Conservation (phyloP, 805 yeast species). For the Ogataea pini region DNA sequence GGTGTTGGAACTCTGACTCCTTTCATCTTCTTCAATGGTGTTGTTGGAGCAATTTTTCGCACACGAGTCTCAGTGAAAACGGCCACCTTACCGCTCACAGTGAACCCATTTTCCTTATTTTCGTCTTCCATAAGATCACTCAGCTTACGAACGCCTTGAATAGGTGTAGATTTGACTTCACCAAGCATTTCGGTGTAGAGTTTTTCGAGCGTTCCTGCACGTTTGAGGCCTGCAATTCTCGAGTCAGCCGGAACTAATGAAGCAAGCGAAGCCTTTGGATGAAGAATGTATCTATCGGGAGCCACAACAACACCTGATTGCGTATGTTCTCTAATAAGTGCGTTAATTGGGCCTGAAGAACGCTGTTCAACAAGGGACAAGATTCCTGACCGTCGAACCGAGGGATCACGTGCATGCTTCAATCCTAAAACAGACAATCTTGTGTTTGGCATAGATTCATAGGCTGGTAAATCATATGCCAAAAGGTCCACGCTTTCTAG, state of each 20-base stretch:
- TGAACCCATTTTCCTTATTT: slow-evolving; percentile 41
- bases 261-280: slow-evolving; percentile 38
- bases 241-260: slow-evolving; percentile 24
- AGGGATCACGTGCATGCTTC: slow-evolving; percentile 40
- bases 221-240: not conserved
- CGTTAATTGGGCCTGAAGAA: slow-evolving; percentile 27
- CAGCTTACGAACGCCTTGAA: slow-evolving; percentile 34
- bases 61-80: slow-evolving; percentile 50
- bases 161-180: slow-evolving; percentile 35
- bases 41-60: slow-evolving; percentile 55
- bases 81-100: slow-evolving; percentile 50
- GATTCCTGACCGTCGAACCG: slow-evolving; percentile 43
- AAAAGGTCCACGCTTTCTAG: slow-evolving; percentile 24
- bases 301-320: slow-evolving; percentile 7
- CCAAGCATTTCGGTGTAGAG: slow-evolving; percentile 29
- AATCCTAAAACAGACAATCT: slow-evolving; percentile 41
- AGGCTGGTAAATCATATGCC: slow-evolving; percentile 25
- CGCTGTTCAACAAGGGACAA: slow-evolving; percentile 36
- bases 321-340: slow-evolving; percentile 22
- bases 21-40: slow-evolving; percentile 62
- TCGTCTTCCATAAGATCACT: slow-evolving; percentile 19
- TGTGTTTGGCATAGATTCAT: slow-evolving; percentile 30
- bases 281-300: slow-evolving; percentile 28
- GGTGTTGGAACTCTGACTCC: slow-evolving; percentile 38
- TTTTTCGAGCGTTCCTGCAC: slow-evolving; percentile 26